Evolutionary conservation across 2,329 filamentous ascomycete species (phyloP), one percentile per base, ranked within the genome.

Genomic region (Aspergillus flavus): DNA sequence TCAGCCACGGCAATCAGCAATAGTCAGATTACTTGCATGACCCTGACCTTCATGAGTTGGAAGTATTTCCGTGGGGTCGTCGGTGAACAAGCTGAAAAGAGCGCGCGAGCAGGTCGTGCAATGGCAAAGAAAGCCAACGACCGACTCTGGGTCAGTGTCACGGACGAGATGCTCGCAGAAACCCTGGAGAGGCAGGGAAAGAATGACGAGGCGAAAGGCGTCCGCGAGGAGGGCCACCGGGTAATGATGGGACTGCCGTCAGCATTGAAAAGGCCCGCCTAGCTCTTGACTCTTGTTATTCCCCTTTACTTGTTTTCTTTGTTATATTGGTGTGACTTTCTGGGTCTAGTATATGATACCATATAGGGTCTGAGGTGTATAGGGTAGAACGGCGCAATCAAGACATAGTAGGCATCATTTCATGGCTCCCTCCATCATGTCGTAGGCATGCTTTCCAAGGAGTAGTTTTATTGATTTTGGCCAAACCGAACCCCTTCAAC

Each of bases 51-150:
- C 67, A 96, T 97, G 91, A 90, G 91, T 58, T 88, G 86, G 72
- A 87, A 89, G 58, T 91, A 97, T 72, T 97, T 94, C 76, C 89
- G 90, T 53, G 90, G 91, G 63, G 90, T 94, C 16, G 87, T 96
- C 4, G 93, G 93, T 57, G 90, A 91, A 63, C 91, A 94, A 75
- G 90, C 91, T 0, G 84, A 92, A 63, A 93, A 93, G 79, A 91
- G 90, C 72, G 89, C 90, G 5, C 85, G 86, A 66, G 91, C 91
- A 0, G 90, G 88, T 28, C 84, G 85, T 28, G 85, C 85, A 48
- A 89, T 91, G 79, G 89, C 90, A 6, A 85, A 86, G 67, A 86
- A 87, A 73, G 90, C 88, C 68, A 89, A 89, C 26, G 91, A 92
- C 72, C 81, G 87, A 19, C 78, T 93, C 57, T 94, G 91, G 91